Evolutionary conservation across 2,329 filamentous ascomycete genomes (phyloP), one percentile per base, ranked within the genome.

Genomic region (Calonectria pseudoreteaudii): DNA sequence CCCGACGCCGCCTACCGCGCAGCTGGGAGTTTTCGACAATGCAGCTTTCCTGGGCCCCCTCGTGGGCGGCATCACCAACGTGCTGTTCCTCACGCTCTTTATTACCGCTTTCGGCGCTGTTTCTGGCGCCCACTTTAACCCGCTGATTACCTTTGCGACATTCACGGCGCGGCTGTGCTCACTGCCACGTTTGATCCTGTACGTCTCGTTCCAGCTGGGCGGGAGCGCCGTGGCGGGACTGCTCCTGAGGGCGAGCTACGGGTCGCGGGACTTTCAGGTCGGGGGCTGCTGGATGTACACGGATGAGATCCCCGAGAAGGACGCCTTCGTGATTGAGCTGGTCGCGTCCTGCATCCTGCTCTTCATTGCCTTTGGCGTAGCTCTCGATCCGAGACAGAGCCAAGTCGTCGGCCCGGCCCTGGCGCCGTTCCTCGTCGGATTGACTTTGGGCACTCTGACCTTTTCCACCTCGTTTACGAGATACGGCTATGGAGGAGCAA

Each of bases 121-220:
- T 1, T 88, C 87, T 2, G 89, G 89, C 18, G 88, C 87, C 0
- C 89, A 91, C 77, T 83, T 91, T 64, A 91, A 90, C 76, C 89
- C 89, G 1, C 82, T 87, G 4, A 90, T 91, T 58, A 90, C 89
- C 0, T 84, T 91, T 50, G 86, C 87, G 0, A 90, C 89, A 0
- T 88, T 91, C 68, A 87, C 88, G 38, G 86, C 88, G 1, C 85
- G 88, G 0, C 81, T 90, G 1, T 87, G 86, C 6, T 87, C 86
- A 0, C 84, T 91, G 14, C 87, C 89, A 0, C 85, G 89, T 4
- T 83, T 86, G 30, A 77, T 90, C 0, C 76, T 91, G 2, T 91
- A 91, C 69, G 67, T 91, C 5, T 70, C 82, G 4, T 86, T 85
- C n/a, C 90, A 91, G 75, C 84, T 84, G 0, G 73, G 83, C 0